A percentile compares a stretch with the other conserved stretches of the same genome.
Evolutionary conservation across 192 early-diverging fungal species (phyloP).

Genomic region (Rhizoclosmatium globosum): DNA sequence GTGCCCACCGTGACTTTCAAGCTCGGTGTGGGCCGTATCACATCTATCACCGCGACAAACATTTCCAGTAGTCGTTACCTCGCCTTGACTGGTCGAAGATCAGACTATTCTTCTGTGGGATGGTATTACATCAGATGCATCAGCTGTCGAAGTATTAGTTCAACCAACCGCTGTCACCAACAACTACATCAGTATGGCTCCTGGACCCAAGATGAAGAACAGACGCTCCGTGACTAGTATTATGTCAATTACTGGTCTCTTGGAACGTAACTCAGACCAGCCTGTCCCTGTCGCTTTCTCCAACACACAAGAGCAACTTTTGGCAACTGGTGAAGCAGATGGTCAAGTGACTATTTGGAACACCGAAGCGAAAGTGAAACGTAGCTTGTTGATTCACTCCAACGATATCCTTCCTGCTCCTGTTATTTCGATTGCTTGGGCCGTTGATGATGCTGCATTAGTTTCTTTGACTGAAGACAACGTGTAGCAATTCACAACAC

Average conservation of each 20-base stretch:
- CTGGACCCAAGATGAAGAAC: slow-evolving; percentile 10
- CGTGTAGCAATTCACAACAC: slow-evolving; percentile 42
- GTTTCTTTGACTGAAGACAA: slow-evolving; percentile 41
- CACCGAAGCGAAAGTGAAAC: slow-evolving; percentile 40
- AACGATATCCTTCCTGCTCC: slow-evolving; percentile 37
- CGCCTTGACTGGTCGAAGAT: slow-evolving; percentile 40
- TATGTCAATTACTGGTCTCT: slow-evolving; percentile 26
- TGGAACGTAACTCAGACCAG: slow-evolving; percentile 35
- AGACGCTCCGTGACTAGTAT: slow-evolving; percentile 24
- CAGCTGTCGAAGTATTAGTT: slow-evolving; percentile 19
- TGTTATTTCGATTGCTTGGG: slow-evolving; percentile 36
- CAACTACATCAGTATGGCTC: slow-evolving; percentile 27
- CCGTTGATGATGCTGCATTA: slow-evolving; percentile 38
- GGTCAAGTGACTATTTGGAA: slow-evolving; percentile 43
- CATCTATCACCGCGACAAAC: slow-evolving; percentile 33
- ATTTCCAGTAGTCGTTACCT: slow-evolving; percentile 23
- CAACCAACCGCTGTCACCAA: slow-evolving; percentile 17
- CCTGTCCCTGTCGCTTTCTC: slow-evolving; percentile 36
- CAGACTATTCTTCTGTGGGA: slow-evolving; percentile 34
- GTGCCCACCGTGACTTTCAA: slow-evolving; percentile 28
- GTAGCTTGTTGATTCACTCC: slow-evolving; percentile 36
- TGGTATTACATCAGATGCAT: slow-evolving; percentile 10
- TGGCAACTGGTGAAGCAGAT: slow-evolving; percentile 37
- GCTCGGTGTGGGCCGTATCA: slow-evolving; percentile 30
- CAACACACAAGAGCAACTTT: slow-evolving; percentile 37